These are phyloP conservation scores for Ramaria sp. DNA, from an alignment of 768 basidiomycete species.

Conservation along the genomic window DNA sequence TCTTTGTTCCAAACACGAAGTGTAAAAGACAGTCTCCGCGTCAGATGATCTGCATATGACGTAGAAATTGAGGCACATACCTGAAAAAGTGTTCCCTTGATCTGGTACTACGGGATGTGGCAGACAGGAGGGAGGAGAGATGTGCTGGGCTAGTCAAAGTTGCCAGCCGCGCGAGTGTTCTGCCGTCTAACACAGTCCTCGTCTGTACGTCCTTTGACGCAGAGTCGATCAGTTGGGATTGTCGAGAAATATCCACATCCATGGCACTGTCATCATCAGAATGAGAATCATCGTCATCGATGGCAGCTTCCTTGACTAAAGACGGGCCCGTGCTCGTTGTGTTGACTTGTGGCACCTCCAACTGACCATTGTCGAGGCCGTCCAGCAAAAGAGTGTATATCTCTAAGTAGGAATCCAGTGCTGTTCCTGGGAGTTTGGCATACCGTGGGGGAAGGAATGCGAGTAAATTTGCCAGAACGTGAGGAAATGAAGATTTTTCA, in stretches of 20 bases:
- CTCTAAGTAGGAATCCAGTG: conserved; percentile 42
- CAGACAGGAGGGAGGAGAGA: conserved; percentile 37
- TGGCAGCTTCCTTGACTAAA: neutral
- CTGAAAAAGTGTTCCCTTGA: neutral
- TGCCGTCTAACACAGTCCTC: conserved; percentile 33
- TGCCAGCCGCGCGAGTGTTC: conserved; percentile 55
- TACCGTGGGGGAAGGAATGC: conserved; percentile 58
- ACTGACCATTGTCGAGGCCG: conserved; percentile 19
- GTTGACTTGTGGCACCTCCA: neutral
- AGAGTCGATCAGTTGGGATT: neutral
- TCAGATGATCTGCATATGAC: neutral
- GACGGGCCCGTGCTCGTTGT: neutral
- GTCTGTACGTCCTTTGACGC: neutral
- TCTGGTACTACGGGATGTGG: conserved; percentile 11
- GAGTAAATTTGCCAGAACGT: conserved; percentile 64
- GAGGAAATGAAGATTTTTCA: conserved; percentile 16
- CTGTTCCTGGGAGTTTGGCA: conserved; percentile 29
- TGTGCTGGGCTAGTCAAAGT: conserved; percentile 41
- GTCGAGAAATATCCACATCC: neutral
- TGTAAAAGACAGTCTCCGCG: neutral
- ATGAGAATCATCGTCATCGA: conserved; percentile 31
- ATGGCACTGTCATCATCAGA: conserved; percentile 19
- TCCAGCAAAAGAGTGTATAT: conserved; percentile 43
- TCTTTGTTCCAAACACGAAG: neutral
- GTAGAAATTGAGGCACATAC: neutral